Conservation (phyloP, 495 filamentous ascomycete genomes). For the Trichoderma gamsii region DNA sequence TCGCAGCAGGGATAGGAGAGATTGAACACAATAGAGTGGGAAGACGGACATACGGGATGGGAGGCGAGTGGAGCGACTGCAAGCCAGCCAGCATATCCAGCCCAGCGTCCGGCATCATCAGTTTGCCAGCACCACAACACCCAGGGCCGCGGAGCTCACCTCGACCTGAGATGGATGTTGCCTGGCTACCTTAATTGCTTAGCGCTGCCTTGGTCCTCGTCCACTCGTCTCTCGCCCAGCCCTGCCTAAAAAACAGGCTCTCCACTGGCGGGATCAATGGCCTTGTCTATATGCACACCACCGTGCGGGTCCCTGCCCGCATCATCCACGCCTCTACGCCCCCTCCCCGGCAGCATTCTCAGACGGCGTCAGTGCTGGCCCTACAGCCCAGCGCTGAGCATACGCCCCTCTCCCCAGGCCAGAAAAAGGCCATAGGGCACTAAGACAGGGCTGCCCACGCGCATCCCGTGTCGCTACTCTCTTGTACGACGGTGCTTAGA, state of each 20-base stretch:
- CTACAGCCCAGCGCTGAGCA: not conserved
- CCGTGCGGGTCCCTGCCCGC: slow-evolving; percentile 3
- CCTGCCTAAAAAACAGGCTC: slow-evolving; percentile 12
- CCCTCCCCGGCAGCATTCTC: not conserved
- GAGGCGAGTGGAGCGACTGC: not conserved
- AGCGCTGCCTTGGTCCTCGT: not conserved
- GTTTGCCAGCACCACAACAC: not conserved
- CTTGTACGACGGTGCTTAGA: slow-evolving; percentile 13
- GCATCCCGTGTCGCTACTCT: slow-evolving; percentile 4
- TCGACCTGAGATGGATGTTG: slow-evolving; percentile 12
- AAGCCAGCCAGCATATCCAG: not conserved
- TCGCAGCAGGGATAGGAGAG: not conserved
- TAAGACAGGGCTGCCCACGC: slow-evolving; percentile 13
- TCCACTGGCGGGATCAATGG: slow-evolving; percentile 12
- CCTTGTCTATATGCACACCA: slow-evolving; percentile 7
- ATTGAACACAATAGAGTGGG: not conserved
- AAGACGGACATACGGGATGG: not conserved
- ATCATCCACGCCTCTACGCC: not conserved
- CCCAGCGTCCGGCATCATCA: slow-evolving; percentile 4
- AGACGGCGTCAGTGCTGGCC: slow-evolving; percentile 4
- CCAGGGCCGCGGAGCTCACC: not conserved
- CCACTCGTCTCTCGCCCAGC: slow-evolving; percentile 10
- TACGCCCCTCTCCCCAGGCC: not conserved
- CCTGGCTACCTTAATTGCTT: slow-evolving; percentile 12
- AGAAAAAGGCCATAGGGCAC: slow-evolving; percentile 4